Evolutionary conservation across 1,139 yeast species (phyloP), one percentile per base, ranked within the genome.

Genomic region (Zygoascus hellenicus): DNA sequence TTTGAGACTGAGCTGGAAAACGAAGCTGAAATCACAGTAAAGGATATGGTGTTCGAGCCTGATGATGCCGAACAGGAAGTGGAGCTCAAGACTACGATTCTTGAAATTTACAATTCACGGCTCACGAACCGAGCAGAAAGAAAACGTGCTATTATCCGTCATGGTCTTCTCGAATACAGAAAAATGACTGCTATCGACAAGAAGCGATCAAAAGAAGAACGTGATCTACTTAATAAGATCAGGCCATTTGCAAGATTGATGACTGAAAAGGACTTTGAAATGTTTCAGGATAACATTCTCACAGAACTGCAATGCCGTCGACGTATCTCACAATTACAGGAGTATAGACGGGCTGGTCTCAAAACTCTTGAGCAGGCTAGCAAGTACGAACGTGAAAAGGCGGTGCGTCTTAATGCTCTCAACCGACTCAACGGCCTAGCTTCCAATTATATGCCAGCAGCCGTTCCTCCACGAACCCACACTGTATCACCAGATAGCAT

Each of bases 1-100:
- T 92, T 92, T 66, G 99, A 92, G 61, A 87, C 83, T 51, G 99
- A 92, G 64, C 89, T 86, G 36, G 98, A 94, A 63, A 92, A 92
- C 61, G 99, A 92, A 46, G 98, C 98, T 0, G 99, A 92, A 66
- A 75, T 84, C 48, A 82, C 95, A 0, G 88, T 92, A 34, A 94
- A 92, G 63, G 98, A 94, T 63, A 87, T 92, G 92, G 77, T 84
- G 6, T 92, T 94, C 61, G 97, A 92, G 59, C 88, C 94, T 0
- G 97, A 92, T 54, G 98, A 92, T 60, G 81, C 82, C 52, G 81
- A 83, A 28, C 81, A 83, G 45, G 98, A 92, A 61, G 82, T 90
- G 43, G 96, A 92, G 61, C 76, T 92, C 60, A 92, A 92, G 64
- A 74, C 92, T 56, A 81, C 96, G 0, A 83, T 89, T 4, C 70